Evolutionary conservation across 805 yeast species (phyloP).

Genomic region (Zygosaccharomyces gambellarensis): DNA sequence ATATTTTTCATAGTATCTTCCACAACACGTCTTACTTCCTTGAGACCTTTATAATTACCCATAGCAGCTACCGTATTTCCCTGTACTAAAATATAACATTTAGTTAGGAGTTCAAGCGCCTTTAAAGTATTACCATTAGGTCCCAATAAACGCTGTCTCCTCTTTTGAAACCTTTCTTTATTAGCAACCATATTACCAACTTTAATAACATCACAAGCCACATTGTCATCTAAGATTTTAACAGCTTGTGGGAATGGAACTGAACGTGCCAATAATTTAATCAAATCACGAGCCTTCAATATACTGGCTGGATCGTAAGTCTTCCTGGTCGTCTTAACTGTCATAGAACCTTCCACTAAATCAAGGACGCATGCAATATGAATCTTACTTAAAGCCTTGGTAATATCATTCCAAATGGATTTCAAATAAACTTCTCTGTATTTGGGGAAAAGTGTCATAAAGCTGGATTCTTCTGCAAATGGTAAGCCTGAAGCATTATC

Average conservation of each 20-base stretch:
- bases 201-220: constrained; percentile 94
- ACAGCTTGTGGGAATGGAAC: constrained; percentile 97
- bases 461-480: constrained; percentile 92
- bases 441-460: constrained; percentile 93
- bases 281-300: constrained; percentile 89
- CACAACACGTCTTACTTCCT: constrained; percentile 86
- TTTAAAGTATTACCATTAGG: constrained; percentile 96
- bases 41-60: constrained; percentile 94
- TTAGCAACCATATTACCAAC: constrained; percentile 85
- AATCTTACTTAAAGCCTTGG: constrained; percentile 66
- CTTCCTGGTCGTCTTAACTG: constrained; percentile 91
- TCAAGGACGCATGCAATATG: constrained; percentile 81
- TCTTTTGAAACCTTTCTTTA: constrained; percentile 89
- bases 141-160: constrained; percentile 94
- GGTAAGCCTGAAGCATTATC: constrained; percentile 83
- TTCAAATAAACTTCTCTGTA: constrained; percentile 88
- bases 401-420: constrained; percentile 90
- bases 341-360: constrained; percentile 95
- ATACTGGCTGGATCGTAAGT: constrained; percentile 93
- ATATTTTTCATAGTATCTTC: constrained; percentile 97
- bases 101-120: constrained; percentile 91
- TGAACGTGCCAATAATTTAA: constrained; percentile 88
- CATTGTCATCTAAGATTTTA: constrained; percentile 83
- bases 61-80: constrained; percentile 95
- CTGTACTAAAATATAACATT: constrained; percentile 92